Percentiles rank a stretch among this genome's conserved stretches.
phyloP scores from a whole-genome alignment of 768 basidiomycete genomes.

The Rhodotorula paludigena region DNA sequence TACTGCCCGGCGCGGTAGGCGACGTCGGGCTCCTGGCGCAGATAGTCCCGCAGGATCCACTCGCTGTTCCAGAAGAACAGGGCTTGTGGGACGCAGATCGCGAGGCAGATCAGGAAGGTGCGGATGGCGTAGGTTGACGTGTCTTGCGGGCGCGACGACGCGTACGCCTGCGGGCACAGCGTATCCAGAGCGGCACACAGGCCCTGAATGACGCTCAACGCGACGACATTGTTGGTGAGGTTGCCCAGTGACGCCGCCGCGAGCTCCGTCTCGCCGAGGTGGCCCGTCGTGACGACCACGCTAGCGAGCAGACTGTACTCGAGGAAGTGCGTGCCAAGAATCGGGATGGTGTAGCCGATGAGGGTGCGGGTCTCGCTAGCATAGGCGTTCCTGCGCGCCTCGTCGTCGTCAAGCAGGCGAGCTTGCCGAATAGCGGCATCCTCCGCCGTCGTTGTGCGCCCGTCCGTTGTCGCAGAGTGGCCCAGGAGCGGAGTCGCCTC shows the following conservation, averaged over 20 bases:
- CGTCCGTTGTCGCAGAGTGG: background rate
- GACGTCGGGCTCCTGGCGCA: constrained; percentile 47
- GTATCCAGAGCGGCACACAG: constrained; percentile 62
- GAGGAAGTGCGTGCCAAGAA: constrained; percentile 50
- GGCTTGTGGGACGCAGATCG: constrained; percentile 52
- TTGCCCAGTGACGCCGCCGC: constrained; percentile 73
- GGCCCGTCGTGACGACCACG: constrained; percentile 81
- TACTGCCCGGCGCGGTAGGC: constrained; percentile 35
- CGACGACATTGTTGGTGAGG: constrained; percentile 60
- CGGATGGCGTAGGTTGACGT: constrained; percentile 37
- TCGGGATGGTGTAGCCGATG: constrained; percentile 36
- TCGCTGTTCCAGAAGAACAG: constrained; percentile 81
- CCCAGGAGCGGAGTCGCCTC: constrained; percentile 10
- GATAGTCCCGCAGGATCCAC: constrained; percentile 57
- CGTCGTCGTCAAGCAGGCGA: constrained; percentile 5
- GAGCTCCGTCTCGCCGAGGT: constrained; percentile 80
- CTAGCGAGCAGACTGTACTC: constrained; percentile 82
- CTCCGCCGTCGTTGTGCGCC: constrained; percentile 9
- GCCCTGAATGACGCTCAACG: constrained; percentile 39
- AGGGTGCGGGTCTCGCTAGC: constrained; percentile 6
- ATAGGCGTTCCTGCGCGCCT: constrained; percentile 1
- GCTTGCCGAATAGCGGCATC: constrained; percentile 3
- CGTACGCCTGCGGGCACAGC: constrained; percentile 90
- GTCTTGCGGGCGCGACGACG: constrained; percentile 71
- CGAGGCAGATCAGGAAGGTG: constrained; percentile 30